Evolutionary conservation across 164 flowering plant species (phyloP).

Genomic region (Protea cynaroides): DNA sequence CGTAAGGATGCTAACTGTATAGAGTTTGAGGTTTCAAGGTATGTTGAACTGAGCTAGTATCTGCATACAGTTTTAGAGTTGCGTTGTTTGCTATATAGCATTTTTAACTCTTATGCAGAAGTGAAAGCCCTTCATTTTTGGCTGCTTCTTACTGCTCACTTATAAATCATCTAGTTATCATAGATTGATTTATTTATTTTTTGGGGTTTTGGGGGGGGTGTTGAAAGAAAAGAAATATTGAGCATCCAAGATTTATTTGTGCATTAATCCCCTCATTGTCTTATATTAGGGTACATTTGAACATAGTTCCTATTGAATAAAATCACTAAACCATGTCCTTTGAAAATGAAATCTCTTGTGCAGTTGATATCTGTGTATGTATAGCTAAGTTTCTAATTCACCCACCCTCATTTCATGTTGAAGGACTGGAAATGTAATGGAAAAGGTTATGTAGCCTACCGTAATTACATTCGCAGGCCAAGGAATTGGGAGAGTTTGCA

Average conservation of each 20-base stretch:
- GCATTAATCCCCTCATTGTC: not conserved
- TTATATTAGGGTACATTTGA: not conserved
- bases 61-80: too few relatives aligned
- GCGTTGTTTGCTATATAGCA: too few relatives aligned
- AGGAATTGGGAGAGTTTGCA: slow-evolving; percentile 75
- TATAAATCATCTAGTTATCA: too few relatives aligned
- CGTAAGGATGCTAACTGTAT: too few relatives aligned
- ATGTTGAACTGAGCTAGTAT: too few relatives aligned
- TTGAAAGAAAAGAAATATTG: too few relatives aligned
- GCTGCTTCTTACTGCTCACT: too few relatives aligned
- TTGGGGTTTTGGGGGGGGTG: too few relatives aligned
- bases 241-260: not conserved
- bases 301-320: not conserved
- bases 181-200: too few relatives aligned
- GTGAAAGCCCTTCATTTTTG: too few relatives aligned
- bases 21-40: too few relatives aligned
- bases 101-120: too few relatives aligned
- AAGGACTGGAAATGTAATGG: slow-evolving; percentile 99
- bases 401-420: slow-evolving; percentile 17
- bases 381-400: slow-evolving; percentile 1
- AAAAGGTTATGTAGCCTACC: slow-evolving; percentile 83
- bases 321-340: not conserved
- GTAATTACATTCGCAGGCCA: slow-evolving; percentile 80
- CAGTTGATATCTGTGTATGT: not conserved
- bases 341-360: not conserved